These are phyloP conservation scores for Salix caprea DNA, from an alignment of 345 rosid species.

Conservation along the genomic window DNA sequence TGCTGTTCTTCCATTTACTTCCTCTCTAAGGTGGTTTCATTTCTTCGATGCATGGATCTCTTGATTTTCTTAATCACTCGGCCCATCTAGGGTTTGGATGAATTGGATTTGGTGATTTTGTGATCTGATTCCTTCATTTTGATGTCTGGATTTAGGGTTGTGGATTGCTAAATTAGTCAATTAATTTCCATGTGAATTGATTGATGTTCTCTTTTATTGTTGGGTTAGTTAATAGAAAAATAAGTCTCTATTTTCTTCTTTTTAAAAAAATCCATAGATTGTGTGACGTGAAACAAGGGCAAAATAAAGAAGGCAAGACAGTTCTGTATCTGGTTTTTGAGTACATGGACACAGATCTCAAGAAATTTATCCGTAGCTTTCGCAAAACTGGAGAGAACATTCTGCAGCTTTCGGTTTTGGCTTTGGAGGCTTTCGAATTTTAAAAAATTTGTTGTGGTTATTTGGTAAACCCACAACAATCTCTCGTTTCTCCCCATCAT, in stretches of 20 bases:
- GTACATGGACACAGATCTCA: slow-evolving; percentile 88
- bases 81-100: background rate
- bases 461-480: too few relatives aligned
- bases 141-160: background rate
- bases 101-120: background rate
- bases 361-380: slow-evolving; percentile 74
- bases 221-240: background rate
- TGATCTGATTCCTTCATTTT: background rate
- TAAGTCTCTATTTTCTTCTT: background rate
- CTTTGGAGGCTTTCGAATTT: too few relatives aligned
- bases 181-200: background rate
- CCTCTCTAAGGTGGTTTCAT: background rate
- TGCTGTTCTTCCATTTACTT: background rate
- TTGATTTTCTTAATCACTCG: background rate
- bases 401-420: too few relatives aligned
- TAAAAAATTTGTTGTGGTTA: too few relatives aligned
- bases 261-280: slow-evolving; percentile 31
- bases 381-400: slow-evolving; percentile 55
- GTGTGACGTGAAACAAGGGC: slow-evolving; percentile 90
- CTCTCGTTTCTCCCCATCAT: too few relatives aligned
- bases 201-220: background rate
- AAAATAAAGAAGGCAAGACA: slow-evolving; percentile 83
- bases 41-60: background rate
- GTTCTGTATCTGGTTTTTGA: slow-evolving; percentile 87
- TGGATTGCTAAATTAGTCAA: background rate